A percentile compares a stretch with the other conserved stretches of the same genome.
Evolutionary conservation across 495 filamentous ascomycete species (phyloP).

Genomic region (Penicillium angulare): DNA sequence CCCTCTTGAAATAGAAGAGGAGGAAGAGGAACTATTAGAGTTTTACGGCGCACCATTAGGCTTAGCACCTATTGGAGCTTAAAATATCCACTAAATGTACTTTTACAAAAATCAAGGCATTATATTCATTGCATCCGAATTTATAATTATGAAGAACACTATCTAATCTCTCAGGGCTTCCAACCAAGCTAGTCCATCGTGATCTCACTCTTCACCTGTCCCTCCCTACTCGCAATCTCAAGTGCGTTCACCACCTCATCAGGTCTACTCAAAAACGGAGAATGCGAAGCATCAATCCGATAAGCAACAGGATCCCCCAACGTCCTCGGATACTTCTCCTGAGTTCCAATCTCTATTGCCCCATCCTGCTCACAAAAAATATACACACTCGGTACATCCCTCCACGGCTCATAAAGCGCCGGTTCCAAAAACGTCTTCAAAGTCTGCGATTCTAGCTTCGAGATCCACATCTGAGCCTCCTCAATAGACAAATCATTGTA

Average conservation of each 20-base stretch:
- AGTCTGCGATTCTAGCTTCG: conserved; percentile 17
- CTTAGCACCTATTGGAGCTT: conserved; percentile 22
- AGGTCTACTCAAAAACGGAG: conserved; percentile 22
- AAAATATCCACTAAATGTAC: too few relatives aligned
- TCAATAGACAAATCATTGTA: conserved; percentile 27
- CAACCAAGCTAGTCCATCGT: too few relatives aligned
- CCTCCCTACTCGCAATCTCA: conserved; percentile 10
- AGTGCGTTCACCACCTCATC: conserved; percentile 17
- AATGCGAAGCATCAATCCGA: conserved; percentile 17
- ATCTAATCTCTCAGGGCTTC: too few relatives aligned
- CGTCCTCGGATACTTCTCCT: conserved; percentile 28
- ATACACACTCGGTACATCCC: conserved; percentile 45
- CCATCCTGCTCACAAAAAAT: conserved; percentile 46
- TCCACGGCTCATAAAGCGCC: conserved; percentile 44
- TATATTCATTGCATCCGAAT: too few relatives aligned
- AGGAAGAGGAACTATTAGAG: conserved; percentile 44
- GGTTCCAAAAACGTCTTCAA: conserved; percentile 12
- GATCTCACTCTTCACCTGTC: conserved; percentile 3
- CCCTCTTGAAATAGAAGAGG: conserved; percentile 21
- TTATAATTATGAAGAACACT: too few relatives aligned
- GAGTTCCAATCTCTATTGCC: conserved; percentile 29
- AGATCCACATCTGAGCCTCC: conserved; percentile 15
- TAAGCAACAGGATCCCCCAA: conserved; percentile 12
- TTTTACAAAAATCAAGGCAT: too few relatives aligned
- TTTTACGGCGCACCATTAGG: conserved; percentile 41